Evolutionary conservation across 2,329 filamentous ascomycete genomes (phyloP).

Genomic region (Neurospora sp.): DNA sequence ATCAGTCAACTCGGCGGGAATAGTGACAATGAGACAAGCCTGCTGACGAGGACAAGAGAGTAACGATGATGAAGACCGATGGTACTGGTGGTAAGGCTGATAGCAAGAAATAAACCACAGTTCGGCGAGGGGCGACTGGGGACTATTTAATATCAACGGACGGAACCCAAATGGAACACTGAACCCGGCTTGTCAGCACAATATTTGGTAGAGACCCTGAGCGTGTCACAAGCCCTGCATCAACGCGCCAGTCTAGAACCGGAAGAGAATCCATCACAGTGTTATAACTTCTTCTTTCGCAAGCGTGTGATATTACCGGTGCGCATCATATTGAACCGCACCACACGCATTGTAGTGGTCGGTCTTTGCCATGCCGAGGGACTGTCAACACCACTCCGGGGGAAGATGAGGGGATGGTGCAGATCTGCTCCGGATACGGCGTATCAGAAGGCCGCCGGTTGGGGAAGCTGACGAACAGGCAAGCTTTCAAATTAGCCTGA

Average conservation of each 20-base stretch:
- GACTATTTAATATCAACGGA: background rate
- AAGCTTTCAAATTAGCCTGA: background rate
- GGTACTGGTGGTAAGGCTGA: background rate
- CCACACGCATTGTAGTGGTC: constrained; percentile 3
- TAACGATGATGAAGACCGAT: background rate
- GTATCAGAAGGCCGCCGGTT: background rate
- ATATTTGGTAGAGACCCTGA: background rate
- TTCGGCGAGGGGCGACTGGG: background rate
- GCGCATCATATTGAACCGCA: constrained; percentile 6
- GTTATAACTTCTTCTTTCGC: background rate
- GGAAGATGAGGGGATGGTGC: constrained; percentile 8
- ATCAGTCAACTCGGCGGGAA: no score
- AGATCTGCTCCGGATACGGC: background rate
- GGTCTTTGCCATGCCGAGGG: constrained; percentile 5
- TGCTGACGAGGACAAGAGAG: background rate
- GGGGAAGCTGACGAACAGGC: background rate
- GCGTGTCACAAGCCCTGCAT: background rate
- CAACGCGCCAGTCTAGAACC: background rate
- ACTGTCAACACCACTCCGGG: background rate
- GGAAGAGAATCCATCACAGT: background rate
- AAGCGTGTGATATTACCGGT: constrained; percentile 1
- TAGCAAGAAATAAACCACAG: background rate
- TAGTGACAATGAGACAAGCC: background rate
- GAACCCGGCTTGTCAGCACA: background rate
- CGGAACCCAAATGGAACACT: background rate